A percentile compares a stretch with the other conserved stretches of the same genome.
phyloP scores from a whole-genome alignment of 1,284 basidiomycete species.

The Cronartium quercuum region DNA sequence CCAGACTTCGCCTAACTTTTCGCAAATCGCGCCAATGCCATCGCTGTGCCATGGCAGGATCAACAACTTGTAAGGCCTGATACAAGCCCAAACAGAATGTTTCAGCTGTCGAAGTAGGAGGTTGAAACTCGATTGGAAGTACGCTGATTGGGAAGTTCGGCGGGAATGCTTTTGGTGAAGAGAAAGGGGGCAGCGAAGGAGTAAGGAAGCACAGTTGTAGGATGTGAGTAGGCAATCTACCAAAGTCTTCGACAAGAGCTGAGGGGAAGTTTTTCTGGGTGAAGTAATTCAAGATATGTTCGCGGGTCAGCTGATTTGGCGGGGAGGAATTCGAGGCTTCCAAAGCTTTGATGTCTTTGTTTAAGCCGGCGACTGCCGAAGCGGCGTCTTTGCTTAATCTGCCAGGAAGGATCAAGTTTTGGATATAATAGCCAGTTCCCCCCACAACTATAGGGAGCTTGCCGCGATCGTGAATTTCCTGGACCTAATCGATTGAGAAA shows the following conservation, averaged over 20 bases:
- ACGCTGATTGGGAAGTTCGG: constrained; percentile 9
- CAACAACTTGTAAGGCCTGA: constrained; percentile 63
- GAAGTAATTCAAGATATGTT: constrained; percentile 9
- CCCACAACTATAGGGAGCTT: constrained; percentile 83
- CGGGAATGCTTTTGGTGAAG: constrained; percentile 28
- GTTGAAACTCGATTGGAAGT: constrained; percentile 44
- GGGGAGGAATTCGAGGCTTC: constrained; percentile 12
- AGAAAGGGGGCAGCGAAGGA: constrained; percentile 24
- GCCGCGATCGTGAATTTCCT: constrained; percentile 59
- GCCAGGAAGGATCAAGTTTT: constrained; percentile 63
- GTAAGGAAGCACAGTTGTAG: constrained; percentile 16
- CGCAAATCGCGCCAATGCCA: constrained; percentile 96
- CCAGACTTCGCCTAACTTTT: constrained; percentile 75
- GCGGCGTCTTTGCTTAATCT: constrained; percentile 45
- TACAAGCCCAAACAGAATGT: constrained; percentile 61
- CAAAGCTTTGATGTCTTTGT: constrained; percentile 21
- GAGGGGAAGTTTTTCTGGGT: constrained; percentile 31
- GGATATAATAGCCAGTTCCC: constrained; percentile 95
- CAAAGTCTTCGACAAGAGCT: constrained; percentile 10
- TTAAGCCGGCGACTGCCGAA: neutral
- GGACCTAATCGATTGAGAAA: constrained; percentile 56
- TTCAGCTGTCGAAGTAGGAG: constrained; percentile 48
- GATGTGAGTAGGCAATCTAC: neutral
- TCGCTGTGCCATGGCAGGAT: constrained; percentile 66
- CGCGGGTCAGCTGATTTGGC: neutral